phyloP scores from a whole-genome alignment of 495 filamentous ascomycete genomes.

The Neurospora africana region DNA sequence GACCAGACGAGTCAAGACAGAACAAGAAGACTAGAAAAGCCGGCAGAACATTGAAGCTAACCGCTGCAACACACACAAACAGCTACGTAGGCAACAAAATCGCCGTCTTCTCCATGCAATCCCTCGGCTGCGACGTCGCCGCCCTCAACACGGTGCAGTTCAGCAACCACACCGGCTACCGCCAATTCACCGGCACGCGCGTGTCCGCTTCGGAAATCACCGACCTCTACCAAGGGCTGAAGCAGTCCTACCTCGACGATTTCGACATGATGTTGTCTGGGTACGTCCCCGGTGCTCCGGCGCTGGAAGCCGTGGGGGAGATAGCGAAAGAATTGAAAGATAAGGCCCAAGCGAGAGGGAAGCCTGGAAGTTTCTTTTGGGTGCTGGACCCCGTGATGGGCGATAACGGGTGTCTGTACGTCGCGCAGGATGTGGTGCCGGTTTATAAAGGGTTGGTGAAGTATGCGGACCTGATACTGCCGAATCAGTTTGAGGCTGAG shows the following conservation, averaged over 20 bases:
- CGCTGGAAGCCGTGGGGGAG: constrained; percentile 69
- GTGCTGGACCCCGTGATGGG: constrained; percentile 98
- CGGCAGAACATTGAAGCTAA: background rate
- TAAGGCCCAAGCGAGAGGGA: constrained; percentile 38
- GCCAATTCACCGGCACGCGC: constrained; percentile 71
- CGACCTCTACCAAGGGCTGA: constrained; percentile 76
- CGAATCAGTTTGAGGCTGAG: constrained; percentile 98
- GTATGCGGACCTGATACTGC: constrained; percentile 82
- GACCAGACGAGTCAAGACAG: background rate
- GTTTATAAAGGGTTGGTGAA: constrained; percentile 71
- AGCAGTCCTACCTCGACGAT: constrained; percentile 66
- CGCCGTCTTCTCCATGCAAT: constrained; percentile 84
- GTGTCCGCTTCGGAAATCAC: constrained; percentile 71
- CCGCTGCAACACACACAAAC: background rate
- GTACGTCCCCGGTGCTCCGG: constrained; percentile 77
- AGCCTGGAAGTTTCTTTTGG: constrained; percentile 84
- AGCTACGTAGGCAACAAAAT: constrained; percentile 98
- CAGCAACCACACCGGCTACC: constrained; percentile 91
- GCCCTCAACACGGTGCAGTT: constrained; percentile 93
- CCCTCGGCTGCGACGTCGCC: constrained; percentile 84
- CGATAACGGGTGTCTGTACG: constrained; percentile 83
- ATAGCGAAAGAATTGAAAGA: constrained; percentile 72
- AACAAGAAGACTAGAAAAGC: background rate
- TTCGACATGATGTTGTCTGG: constrained; percentile 91
- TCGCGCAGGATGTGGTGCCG: constrained; percentile 77